Base-by-base conservation (phyloP, 2,329 filamentous ascomycete genomes). In the Fusarium humuli region DNA sequence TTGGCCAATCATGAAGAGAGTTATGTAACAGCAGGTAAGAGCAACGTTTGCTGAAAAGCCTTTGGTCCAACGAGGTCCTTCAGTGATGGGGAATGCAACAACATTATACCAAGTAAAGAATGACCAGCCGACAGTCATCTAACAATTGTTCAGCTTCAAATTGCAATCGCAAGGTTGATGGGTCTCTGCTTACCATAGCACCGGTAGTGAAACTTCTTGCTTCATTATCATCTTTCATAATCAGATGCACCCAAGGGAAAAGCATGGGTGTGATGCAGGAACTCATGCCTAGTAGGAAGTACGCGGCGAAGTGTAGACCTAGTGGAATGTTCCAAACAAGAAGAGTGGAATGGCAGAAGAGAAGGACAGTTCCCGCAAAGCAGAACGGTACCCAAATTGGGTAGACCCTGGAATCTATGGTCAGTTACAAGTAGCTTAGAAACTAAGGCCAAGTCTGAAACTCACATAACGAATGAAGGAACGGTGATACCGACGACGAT, bases 1-100 rank as follows among this genome's bases (percentile, higher is more conserved):
- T 41, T 79, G 75, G 2, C 78, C 78, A 14, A 75, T 45, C 29
- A 78, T 60, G 47, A 80, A 79, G 2, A 81, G 54, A 4, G 69
- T 64, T 47, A 76, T 71, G 40, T 78, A 79, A 37, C 71, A 71
- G 9, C 73, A 68, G 3, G 77, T 72, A 9, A 76, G 62, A 37
- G 29, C 65, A 48, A 74, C 57, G 8, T 70, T 76, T 18, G 67
- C 69, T 12, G 67, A 73, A 48, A 70, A 76, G 1, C 75, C 75
- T 22, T 61, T 73, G 6, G 56, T 72, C 75, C 73, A 76, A 1
- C 60, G 49, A 10, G 66, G 68, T 2, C 57, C 68, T 8, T 71
- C 37, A 4, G 53, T 67, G 29, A 76, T 60, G 1, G 75, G 74
- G 30, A 76, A 76, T 0, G 62, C 70, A 13, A 73, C 70, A 14